Base-by-base conservation (phyloP, 805 yeast genomes). In the Saturnispora besseyi region DNA sequence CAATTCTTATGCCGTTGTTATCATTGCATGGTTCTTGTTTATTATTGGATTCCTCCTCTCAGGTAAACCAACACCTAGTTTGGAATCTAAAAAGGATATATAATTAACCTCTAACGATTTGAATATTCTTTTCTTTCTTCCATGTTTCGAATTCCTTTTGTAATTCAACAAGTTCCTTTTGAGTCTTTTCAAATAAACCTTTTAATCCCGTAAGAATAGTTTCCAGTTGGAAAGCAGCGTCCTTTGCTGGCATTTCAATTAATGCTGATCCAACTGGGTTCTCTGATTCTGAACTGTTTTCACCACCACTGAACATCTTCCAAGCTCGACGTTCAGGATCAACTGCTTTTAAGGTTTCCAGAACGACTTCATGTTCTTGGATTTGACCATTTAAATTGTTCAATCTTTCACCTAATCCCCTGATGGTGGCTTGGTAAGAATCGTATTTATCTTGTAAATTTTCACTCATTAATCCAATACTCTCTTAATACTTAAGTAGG, bases 301-400 rank as follows among this genome's bases (percentile, higher is more conserved):
- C 53, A 5, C 55, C 55, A 9, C 96, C 95, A 26, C 96, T 97
- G 31, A 91, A 77, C 96, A 93, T 88, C 59, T 95, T 80, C 68
- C 81, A 89, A 61, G 97, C 88, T 62, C 82, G 81, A 53, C 99
- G 78, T 42, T 75, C 79, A 2, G 57, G 54, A 24, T 81, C 80
- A 9, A 79, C 70, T 1, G 67, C 69, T 41, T 65, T 55, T 30
- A 85, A 65, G 2, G 91, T 82, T 21, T 73, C 76, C 12, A 82
- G 59, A 1, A 85, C 93, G 15, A 83, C 67, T 34, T 70, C 70
- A 54, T 69, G 72, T 46, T 70, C 74, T 40, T 66, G 68, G 38
- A 72, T 67, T 52, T 78, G 82, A 37, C 69, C 67, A 45, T 75
- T 73, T 13, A 79, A 57, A 53, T 75, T 78, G 30, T 67, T 66